Percentiles rank a stretch among this genome's conserved stretches.
These are phyloP conservation scores for Rhizopogon vinicolor DNA, from an alignment of 768 basidiomycete species.

Conservation along the genomic window DNA sequence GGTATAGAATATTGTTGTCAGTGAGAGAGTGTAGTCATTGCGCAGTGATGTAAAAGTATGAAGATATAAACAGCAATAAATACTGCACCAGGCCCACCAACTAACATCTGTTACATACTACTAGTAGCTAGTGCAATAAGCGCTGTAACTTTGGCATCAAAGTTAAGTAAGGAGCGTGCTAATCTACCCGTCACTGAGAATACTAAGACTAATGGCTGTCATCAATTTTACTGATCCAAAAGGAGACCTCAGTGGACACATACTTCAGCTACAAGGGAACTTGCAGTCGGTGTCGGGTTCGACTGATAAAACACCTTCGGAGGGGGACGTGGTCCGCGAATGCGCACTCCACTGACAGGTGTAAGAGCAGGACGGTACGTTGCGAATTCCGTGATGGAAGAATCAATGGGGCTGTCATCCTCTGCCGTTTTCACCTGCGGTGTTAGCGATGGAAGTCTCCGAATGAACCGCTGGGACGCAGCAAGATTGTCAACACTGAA, in stretches of 20 bases:
- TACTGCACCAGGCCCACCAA: not conserved
- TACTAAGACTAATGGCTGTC: no score
- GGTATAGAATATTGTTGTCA: not conserved
- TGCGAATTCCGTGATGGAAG: not conserved
- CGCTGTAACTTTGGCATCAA: not conserved
- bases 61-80: slow-evolving; percentile 8
- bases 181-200: not conserved
- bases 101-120: not conserved
- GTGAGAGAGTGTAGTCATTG: not conserved
- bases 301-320: not conserved
- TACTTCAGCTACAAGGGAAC: not conserved
- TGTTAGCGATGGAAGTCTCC: not conserved
- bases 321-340: slow-evolving; percentile 8
- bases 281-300: not conserved
- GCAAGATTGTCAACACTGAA: not conserved
- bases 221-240: not conserved
- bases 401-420: not conserved
- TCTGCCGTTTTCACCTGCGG: not conserved
- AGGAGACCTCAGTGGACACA: not conserved
- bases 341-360: not conserved
- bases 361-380: not conserved
- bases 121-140: not conserved
- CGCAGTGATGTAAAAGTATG: not conserved
- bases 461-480: not conserved
- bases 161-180: not conserved